Evolutionary conservation across 176 grass and related monocot genomes (phyloP), one percentile per base, ranked within the genome.

Genomic region (Cymbopogon citratus): DNA sequence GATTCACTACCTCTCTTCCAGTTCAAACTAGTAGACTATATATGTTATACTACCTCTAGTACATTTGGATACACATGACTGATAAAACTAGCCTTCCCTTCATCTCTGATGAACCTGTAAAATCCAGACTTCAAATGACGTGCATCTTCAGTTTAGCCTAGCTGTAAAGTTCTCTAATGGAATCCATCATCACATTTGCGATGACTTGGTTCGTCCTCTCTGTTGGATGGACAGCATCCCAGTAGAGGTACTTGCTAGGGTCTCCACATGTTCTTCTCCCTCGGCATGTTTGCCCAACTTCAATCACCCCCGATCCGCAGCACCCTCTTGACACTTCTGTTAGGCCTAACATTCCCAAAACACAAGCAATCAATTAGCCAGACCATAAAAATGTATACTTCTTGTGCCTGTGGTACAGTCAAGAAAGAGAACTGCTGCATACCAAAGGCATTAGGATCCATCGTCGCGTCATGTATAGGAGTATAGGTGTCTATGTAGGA

Each of bases 211-310:
- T 87, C 19, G 80, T 85, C 41, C 40, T 91, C 77, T 94, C 87
- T 16, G 92, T 91, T 23, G 86, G 92, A 80, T 94, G 92, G 83
- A 91, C 73, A 56, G 89, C 92, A 56, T 94, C 92, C 92, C 92
- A 94, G 74, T 91, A 94, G 7, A 94, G 12, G 60, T 91, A 91
- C 44, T 79, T 89, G 87, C 61, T 87, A 24, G 92, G 89, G 72
- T 94, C 84, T 36, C 79, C 76, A 28, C 92, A 94, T 19, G 84
- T 89, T 38, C 43, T 82, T 40, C 85, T 76, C 4, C 89, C 89
- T 87, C 80, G 78, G 72, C 92, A 94, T 52, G 92, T 80, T 54
- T 89, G 86, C 13, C 84, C 89, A 1, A 94, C 73, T 79, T 94
- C 92, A 3, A 87, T 78, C 43, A 87, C 72, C 35, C n/a, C 92